Conservation (phyloP, 495 filamentous ascomycete genomes). For the Penicillium desertorum region DNA sequence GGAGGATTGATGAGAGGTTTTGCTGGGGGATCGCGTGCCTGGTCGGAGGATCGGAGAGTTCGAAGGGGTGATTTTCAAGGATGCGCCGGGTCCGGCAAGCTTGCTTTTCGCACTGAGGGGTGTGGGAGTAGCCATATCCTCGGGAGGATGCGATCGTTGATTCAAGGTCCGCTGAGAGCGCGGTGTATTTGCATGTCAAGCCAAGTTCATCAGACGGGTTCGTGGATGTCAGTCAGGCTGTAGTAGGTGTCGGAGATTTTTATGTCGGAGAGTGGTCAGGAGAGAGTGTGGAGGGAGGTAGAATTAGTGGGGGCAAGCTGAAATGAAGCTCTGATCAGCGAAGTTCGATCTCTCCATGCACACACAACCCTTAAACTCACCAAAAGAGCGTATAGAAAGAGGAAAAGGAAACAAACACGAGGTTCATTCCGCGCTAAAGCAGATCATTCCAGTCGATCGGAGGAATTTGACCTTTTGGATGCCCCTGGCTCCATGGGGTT, state of each 20-base stretch:
- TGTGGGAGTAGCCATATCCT: constrained; percentile 43
- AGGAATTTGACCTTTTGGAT: constrained; percentile 12
- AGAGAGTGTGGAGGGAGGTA: constrained; percentile 11
- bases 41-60: constrained; percentile 70
- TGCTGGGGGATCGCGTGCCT: constrained; percentile 62
- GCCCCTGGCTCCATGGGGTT: constrained; percentile 1
- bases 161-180: constrained; percentile 31
- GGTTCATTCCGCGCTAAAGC: constrained; percentile 24
- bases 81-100: constrained; percentile 33
- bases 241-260: background rate
- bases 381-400: constrained; percentile 11
- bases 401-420: constrained; percentile 5
- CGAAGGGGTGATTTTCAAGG: constrained; percentile 74
- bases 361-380: constrained; percentile 7
- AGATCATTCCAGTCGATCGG: constrained; percentile 30
- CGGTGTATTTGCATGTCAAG: constrained; percentile 23
- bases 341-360: background rate
- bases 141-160: constrained; percentile 15
- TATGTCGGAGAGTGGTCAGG: constrained; percentile 6
- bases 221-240: background rate
- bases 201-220: constrained; percentile 11
- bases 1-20: constrained; percentile 48
- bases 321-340: constrained; percentile 11
- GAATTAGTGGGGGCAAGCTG: constrained; percentile 16
- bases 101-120: constrained; percentile 39